Conservation (phyloP, 2,329 filamentous ascomycete genomes). For the Exserohilum rostratum region DNA sequence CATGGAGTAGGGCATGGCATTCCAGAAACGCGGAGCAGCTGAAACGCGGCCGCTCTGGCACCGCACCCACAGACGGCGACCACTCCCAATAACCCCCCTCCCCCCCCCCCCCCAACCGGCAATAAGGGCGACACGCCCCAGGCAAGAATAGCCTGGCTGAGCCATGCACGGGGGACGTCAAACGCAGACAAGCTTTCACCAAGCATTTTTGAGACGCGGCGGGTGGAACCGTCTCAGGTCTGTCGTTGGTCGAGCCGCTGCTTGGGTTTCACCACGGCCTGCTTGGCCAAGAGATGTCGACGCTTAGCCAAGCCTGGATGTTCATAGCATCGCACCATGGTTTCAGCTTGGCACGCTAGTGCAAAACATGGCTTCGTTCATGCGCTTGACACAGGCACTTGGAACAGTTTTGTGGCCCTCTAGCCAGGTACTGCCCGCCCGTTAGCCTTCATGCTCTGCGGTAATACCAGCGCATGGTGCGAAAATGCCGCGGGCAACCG, state of each 20-base stretch:
- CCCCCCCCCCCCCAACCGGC: too few species aligned
- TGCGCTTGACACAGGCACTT: constrained; percentile 34
- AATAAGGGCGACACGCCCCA: too few species aligned
- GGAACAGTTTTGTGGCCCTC: constrained; percentile 25
- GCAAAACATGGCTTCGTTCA: constrained; percentile 19
- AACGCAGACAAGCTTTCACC: constrained; percentile 32
- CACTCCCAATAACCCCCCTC: too few species aligned
- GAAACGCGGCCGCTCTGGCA: constrained; percentile 7
- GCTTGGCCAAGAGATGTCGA: background rate
- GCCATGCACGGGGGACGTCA: constrained; percentile 19
- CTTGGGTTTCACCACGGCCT: constrained; percentile 29
- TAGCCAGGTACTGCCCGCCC: too few species aligned
- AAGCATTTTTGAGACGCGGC: constrained; percentile 33
- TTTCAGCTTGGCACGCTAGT: constrained; percentile 47
- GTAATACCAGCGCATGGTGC: too few species aligned
- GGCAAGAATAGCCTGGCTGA: constrained; percentile 30
- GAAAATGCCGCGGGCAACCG: too few species aligned
- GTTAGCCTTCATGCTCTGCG: too few species aligned
- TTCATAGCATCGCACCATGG: constrained; percentile 39
- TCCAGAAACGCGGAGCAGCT: constrained; percentile 14
- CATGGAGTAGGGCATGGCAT: constrained; percentile 2
- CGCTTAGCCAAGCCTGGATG: constrained; percentile 36
- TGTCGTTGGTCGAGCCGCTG: constrained; percentile 30
- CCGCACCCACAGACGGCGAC: too few species aligned
- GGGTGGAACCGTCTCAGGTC: constrained; percentile 18